phyloP scores from a whole-genome alignment of 768 basidiomycete species.

The Mycena metata region DNA sequence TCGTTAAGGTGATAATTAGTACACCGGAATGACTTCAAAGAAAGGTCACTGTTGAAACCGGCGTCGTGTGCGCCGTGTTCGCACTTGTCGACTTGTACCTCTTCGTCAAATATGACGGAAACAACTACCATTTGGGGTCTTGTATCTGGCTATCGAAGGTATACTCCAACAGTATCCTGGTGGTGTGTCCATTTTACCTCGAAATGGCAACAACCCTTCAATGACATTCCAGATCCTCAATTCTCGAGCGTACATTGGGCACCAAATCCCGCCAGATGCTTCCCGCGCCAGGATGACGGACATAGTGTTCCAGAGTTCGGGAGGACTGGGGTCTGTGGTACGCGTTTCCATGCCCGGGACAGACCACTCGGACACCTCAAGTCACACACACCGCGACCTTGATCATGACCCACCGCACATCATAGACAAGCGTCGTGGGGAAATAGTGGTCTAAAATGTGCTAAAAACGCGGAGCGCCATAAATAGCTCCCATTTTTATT shows the following conservation, averaged over 20 bases:
- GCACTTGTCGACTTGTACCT: slow-evolving; percentile 38
- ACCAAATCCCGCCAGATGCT: neutral
- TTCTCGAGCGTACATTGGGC: slow-evolving; percentile 31
- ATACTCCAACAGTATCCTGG: slow-evolving; percentile 40
- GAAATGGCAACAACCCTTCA: too few relatives aligned
- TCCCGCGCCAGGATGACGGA: neutral
- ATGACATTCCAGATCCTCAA: slow-evolving; percentile 33
- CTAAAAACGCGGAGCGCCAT: too few relatives aligned
- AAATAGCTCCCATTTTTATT: too few relatives aligned
- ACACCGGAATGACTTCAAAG: slow-evolving; percentile 1
- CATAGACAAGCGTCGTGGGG: neutral
- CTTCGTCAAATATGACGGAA: slow-evolving; percentile 35
- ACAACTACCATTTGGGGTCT: slow-evolving; percentile 38
- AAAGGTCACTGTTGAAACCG: slow-evolving; percentile 41
- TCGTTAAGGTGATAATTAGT: neutral
- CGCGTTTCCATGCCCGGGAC: neutral
- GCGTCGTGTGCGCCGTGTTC: slow-evolving; percentile 38
- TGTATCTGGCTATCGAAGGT: slow-evolving; percentile 42
- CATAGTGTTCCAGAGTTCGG: neutral
- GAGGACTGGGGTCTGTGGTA: neutral
- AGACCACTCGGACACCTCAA: neutral
- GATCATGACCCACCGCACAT: neutral
- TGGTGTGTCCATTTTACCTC: slow-evolving; percentile 3
- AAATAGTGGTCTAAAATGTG: neutral
- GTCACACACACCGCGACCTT: neutral